Conservation (phyloP, 768 basidiomycete species). For the Leccinum uliginosum region DNA sequence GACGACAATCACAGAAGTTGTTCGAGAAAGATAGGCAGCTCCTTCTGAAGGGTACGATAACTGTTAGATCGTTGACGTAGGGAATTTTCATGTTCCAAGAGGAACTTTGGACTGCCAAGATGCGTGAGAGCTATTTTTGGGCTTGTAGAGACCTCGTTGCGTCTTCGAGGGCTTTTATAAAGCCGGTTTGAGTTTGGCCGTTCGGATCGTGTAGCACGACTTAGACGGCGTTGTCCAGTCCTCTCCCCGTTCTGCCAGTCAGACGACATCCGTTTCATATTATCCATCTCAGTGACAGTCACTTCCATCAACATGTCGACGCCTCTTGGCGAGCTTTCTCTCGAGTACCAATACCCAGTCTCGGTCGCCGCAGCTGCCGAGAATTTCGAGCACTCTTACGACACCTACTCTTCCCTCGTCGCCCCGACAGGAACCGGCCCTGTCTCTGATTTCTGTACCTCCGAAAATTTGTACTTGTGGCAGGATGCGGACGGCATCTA, state of each 20-base stretch:
- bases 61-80: slow-evolving; percentile 17
- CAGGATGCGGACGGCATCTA: slow-evolving; percentile 27
- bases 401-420: slow-evolving; percentile 16
- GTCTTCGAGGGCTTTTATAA: slow-evolving; percentile 19
- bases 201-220: slow-evolving; percentile 17
- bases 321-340: slow-evolving; percentile 18
- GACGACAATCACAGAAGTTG: slow-evolving; percentile 25
- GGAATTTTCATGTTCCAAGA: slow-evolving; percentile 17
- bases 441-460: slow-evolving; percentile 21
- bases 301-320: slow-evolving; percentile 22
- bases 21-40: slow-evolving; percentile 2
- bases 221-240: slow-evolving; percentile 9
- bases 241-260: slow-evolving; percentile 2
- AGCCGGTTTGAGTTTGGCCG: slow-evolving; percentile 4
- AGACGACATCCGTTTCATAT: slow-evolving; percentile 23
- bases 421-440: slow-evolving; percentile 9
- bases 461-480: slow-evolving; percentile 27
- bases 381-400: slow-evolving; percentile 22
- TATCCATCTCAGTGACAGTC: slow-evolving; percentile 16
- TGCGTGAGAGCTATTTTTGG: slow-evolving; percentile 28
- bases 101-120: slow-evolving; percentile 5
- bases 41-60: background rate
- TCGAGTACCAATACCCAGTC: slow-evolving; percentile 15
- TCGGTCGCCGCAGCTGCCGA: slow-evolving; percentile 2
- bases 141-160: slow-evolving; percentile 21